Percentiles rank a stretch among this genome's conserved stretches.
phyloP scores from a whole-genome alignment of 169 alveolate species.

The Besnoitia besnoiti region DNA sequence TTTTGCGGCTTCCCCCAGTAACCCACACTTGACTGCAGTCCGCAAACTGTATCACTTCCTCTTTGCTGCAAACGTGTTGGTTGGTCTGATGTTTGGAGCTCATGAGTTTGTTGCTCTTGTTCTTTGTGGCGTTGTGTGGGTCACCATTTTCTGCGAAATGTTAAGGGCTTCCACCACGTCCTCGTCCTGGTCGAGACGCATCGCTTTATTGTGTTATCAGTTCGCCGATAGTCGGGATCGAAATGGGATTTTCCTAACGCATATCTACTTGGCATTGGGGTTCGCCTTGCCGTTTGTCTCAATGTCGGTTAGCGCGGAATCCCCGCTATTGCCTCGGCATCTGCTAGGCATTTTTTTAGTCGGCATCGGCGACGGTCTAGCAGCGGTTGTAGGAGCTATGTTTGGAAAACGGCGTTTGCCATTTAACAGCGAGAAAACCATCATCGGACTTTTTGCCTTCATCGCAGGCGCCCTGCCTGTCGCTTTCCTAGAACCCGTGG shows the following conservation, averaged over 20 bases:
- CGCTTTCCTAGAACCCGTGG: background rate
- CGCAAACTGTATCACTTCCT: slow-evolving; percentile 41
- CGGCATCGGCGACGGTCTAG: slow-evolving; percentile 28
- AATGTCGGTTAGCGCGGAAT: background rate
- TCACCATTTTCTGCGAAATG: background rate
- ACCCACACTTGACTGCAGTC: background rate
- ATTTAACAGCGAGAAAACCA: background rate
- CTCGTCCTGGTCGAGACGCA: background rate
- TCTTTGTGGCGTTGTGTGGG: slow-evolving; percentile 26
- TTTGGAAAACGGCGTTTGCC: background rate
- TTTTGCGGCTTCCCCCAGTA: background rate
- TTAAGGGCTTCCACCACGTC: background rate
- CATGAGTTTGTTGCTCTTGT: background rate
- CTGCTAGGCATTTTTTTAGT: slow-evolving; percentile 13
- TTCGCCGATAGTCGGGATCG: slow-evolving; percentile 16
- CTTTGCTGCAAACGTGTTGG: background rate
- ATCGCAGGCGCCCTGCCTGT: background rate
- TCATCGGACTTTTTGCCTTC: background rate
- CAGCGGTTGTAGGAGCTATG: slow-evolving; percentile 22
- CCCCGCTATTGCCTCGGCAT: background rate
- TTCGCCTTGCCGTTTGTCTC: slow-evolving; percentile 9
- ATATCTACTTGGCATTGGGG: background rate
- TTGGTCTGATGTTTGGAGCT: background rate
- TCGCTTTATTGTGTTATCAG: background rate
- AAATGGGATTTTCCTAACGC: slow-evolving; percentile 31